Conservation (phyloP, 257 asterid genomes). For the Solanum arcanum region DNA sequence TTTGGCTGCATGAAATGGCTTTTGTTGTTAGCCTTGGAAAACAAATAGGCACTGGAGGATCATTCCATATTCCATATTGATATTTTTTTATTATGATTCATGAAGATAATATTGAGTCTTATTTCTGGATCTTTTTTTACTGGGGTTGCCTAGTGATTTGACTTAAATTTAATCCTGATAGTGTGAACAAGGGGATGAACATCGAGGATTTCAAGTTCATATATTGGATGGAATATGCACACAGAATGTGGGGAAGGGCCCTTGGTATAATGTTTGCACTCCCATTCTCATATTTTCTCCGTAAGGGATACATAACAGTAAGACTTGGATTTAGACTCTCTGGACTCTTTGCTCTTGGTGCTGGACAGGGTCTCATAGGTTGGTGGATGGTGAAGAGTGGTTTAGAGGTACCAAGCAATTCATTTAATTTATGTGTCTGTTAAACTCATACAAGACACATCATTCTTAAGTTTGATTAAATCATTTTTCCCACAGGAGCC, state of each 20-base stretch:
- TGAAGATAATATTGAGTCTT: neutral
- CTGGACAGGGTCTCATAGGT: constrained; percentile 93
- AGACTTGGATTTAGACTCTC: constrained; percentile 67
- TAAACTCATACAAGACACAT: neutral
- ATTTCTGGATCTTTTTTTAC: neutral
- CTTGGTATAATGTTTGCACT: constrained; percentile 90
- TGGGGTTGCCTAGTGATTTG: neutral
- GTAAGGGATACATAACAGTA: constrained; percentile 79
- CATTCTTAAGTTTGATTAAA: neutral
- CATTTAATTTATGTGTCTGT: neutral
- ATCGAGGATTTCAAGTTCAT: constrained; percentile 90
- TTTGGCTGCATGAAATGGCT: neutral
- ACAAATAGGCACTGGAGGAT: neutral
- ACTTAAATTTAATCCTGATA: constrained; percentile 14
- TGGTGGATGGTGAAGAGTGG: constrained; percentile 99
- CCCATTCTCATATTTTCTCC: constrained; percentile 86
- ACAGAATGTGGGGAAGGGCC: constrained; percentile 99
- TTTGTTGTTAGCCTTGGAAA: neutral
- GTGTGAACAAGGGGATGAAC: constrained; percentile 80
- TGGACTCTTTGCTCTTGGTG: constrained; percentile 93
- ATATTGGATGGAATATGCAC: constrained; percentile 99
- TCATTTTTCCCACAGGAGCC: constrained; percentile 48
- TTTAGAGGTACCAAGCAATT: constrained; percentile 54
- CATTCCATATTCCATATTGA: neutral
- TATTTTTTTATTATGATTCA: neutral